Conservation (phyloP, 768 basidiomycete species). For the Boletus vinaceobasis region DNA sequence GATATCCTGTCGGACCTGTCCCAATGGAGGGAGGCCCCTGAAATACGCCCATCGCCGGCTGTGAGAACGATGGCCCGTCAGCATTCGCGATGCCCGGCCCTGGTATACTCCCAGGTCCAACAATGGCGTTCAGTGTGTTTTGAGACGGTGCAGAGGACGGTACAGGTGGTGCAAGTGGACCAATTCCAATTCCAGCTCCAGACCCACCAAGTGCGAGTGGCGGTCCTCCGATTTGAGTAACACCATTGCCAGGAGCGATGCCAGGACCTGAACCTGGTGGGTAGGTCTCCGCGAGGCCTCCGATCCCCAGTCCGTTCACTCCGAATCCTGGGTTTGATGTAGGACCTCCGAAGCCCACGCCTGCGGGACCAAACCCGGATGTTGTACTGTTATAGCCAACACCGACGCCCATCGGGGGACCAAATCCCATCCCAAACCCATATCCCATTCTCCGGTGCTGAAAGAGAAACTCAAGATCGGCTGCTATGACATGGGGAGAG, state of each 20-base stretch:
- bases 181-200: constrained; percentile 6
- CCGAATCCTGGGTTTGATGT: constrained; percentile 16
- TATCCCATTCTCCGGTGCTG: constrained; percentile 36
- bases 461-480: constrained; percentile 54
- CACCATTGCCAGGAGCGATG: constrained; percentile 4
- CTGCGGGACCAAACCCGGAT: constrained; percentile 16
- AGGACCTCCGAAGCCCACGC: constrained; percentile 17
- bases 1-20: constrained; percentile 17
- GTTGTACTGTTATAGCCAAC: constrained; percentile 13
- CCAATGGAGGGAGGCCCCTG: constrained; percentile 23
- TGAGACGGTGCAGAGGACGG: constrained; percentile 11
- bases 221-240: constrained; percentile 9
- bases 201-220: constrained; percentile 8
- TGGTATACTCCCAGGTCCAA: constrained; percentile 4
- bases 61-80: constrained; percentile 20
- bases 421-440: constrained; percentile 26
- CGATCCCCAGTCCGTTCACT: constrained; percentile 22
- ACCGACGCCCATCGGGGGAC: constrained; percentile 18
- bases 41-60: constrained; percentile 29
- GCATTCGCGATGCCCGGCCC: constrained; percentile 11
- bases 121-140: neutral
- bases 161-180: constrained; percentile 1
- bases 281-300: constrained; percentile 15
- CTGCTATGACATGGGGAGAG: constrained; percentile 44
- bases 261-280: constrained; percentile 13